These are phyloP conservation scores for Auricularia sp. DNA, from an alignment of 768 basidiomycete genomes.

Conservation along the genomic window DNA sequence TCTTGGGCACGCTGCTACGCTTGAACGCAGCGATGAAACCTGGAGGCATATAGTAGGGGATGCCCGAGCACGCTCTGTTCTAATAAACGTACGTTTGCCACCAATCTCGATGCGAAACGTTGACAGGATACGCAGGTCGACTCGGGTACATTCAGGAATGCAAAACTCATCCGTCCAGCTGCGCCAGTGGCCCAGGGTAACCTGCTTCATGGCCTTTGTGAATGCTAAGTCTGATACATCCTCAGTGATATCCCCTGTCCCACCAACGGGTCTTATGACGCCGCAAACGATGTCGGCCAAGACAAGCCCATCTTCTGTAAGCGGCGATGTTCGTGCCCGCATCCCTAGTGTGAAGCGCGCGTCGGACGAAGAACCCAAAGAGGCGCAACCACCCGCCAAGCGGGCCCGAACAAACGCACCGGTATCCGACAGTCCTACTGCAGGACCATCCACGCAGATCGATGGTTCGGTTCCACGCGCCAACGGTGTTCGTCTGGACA, in stretches of 20 bases:
- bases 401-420: too few species aligned
- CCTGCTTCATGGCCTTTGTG: too few species aligned
- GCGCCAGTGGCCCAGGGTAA: too few species aligned
- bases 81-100: slow-evolving; percentile 50
- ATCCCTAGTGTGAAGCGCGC: too few species aligned
- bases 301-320: slow-evolving; percentile 3
- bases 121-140: neutral
- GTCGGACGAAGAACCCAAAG: too few species aligned
- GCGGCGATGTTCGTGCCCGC: too few species aligned
- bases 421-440: too few species aligned
- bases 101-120: neutral
- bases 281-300: slow-evolving; percentile 9
- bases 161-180: neutral
- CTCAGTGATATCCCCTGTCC: too few species aligned
- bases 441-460: too few species aligned
- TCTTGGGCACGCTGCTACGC: slow-evolving; percentile 79
- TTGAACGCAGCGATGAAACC: slow-evolving; percentile 71
- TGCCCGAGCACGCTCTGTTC: slow-evolving; percentile 51
- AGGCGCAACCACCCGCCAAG: too few species aligned
- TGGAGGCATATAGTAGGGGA: slow-evolving; percentile 76
- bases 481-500: slow-evolving; percentile 6
- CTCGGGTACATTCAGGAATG: neutral
- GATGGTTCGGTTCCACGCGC: too few species aligned
- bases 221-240: too few species aligned
- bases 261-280: neutral